Percentiles rank a stretch among this genome's conserved stretches.
Conservation (phyloP, 2,329 filamentous ascomycete genomes). For the Venturia asperata region DNA sequence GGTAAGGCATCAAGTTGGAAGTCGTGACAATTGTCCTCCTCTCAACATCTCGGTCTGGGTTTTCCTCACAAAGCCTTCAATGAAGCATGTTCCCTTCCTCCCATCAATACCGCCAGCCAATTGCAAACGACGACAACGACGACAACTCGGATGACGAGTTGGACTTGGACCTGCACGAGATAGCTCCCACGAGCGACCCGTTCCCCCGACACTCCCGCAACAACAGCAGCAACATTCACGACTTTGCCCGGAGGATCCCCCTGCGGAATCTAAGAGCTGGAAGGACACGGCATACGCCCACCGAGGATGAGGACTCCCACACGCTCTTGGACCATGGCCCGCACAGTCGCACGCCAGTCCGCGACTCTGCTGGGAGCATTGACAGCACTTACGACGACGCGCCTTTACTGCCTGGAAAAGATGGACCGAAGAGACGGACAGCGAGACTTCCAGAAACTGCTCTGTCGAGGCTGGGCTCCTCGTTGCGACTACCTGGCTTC, state of each 20-base stretch:
- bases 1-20: no score
- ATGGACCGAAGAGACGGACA: slow-evolving; percentile 11
- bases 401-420: slow-evolving; percentile 53
- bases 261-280: slow-evolving; percentile 54
- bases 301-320: slow-evolving; percentile 58
- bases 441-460: slow-evolving; percentile 24
- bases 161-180: slow-evolving; percentile 70
- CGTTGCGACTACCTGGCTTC: slow-evolving; percentile 60
- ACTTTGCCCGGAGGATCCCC: slow-evolving; percentile 55
- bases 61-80: not conserved
- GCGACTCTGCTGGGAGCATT: slow-evolving; percentile 46
- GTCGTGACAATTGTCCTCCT: not conserved
- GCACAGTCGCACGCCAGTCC: slow-evolving; percentile 48
- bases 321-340: slow-evolving; percentile 60
- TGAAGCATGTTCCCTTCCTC: slow-evolving; percentile 39
- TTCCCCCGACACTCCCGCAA: slow-evolving; percentile 30
- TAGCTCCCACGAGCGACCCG: slow-evolving; percentile 35
- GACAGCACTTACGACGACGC: slow-evolving; percentile 61
- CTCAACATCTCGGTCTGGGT: not conserved
- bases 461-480: slow-evolving; percentile 45
- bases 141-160: slow-evolving; percentile 61
- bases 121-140: slow-evolving; percentile 57
- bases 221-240: slow-evolving; percentile 26
- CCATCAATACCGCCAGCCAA: slow-evolving; percentile 43
- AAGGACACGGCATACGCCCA: slow-evolving; percentile 35